Evolutionary conservation across 768 basidiomycete genomes (phyloP), one percentile per base, ranked within the genome.

Genomic region (Inosperma sp.): DNA sequence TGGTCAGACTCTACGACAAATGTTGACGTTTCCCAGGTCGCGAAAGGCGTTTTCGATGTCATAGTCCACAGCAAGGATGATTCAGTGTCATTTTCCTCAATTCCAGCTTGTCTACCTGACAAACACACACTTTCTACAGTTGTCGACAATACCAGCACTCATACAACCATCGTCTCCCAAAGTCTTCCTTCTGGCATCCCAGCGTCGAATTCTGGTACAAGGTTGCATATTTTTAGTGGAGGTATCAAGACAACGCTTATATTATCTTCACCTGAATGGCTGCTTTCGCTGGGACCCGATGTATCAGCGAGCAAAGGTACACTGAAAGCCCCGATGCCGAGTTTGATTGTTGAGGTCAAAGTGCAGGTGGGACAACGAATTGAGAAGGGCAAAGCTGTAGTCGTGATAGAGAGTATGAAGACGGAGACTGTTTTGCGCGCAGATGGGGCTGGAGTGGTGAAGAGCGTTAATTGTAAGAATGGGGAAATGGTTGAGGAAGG

Each of bases 401-500:
- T 93, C 25, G 81, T 94, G 5, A 68, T 95, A 62, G 93, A 95
- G 71, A 95, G 93, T 62, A 97, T 96, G 93, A 97, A 97, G 80
- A 96, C 93, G 56, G 93, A 95, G 70, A 94, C 88, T 31, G 87
- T 91, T 34, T 66, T 96, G 56, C 75, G 91, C 48, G 82, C 90
- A 12, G 77, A 82, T 52, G 72, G 71, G 7, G 71, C 77, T 30
- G 93, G 92, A 4, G 70, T 83, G 5, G 84, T 95, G 7, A 82
- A 74, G 58, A 72, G 77, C 37, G 79, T 95, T 12, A 80, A 80
- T 12, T 93, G 89, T 62, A 77, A 72, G 66, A 86, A 87, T 60
- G 93, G 93, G 3, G 88, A 93, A 67, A 91, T 93, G 83, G 92
- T 95, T 0, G 86, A 89, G 56, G 92, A 95, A 62, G 90, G 91